Percentiles rank a stretch among this genome's conserved stretches.
phyloP scores from a whole-genome alignment of 2,329 filamentous ascomycete genomes.

The Ophiostoma novo-ulmi region DNA sequence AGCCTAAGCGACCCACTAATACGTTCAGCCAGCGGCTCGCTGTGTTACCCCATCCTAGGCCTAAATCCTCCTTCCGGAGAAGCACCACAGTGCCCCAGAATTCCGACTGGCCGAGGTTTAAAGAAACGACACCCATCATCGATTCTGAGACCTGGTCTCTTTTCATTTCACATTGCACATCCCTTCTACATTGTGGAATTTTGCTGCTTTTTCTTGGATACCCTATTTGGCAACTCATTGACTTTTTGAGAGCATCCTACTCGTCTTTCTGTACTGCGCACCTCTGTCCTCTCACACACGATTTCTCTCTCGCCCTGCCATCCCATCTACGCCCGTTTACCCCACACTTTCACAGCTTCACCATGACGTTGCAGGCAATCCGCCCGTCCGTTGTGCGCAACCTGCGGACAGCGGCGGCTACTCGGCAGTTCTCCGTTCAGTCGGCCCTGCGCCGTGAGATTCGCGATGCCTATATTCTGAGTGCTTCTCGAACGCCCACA shows the following conservation, averaged over 20 bases:
- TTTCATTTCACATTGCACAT: not conserved
- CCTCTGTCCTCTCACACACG: not conserved
- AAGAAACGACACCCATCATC: constrained; percentile 1
- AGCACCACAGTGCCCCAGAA: constrained; percentile 15
- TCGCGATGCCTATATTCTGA: constrained; percentile 89
- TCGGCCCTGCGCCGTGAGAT: constrained; percentile 48
- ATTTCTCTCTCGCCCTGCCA: not conserved
- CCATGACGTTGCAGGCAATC: constrained; percentile 24
- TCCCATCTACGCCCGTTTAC: constrained; percentile 6
- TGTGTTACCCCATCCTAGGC: not conserved
- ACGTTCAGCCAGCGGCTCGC: constrained; percentile 1
- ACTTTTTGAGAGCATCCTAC: not conserved
- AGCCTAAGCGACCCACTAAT: not conserved
- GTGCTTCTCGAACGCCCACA: constrained; percentile 82
- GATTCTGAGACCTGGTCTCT: not conserved
- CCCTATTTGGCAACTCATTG: not conserved
- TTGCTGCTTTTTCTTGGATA: not conserved
- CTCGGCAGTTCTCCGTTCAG: constrained; percentile 45
- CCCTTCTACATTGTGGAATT: not conserved
- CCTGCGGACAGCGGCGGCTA: constrained; percentile 34
- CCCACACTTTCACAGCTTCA: constrained; percentile 18
- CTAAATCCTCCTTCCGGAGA: not conserved
- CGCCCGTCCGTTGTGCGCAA: constrained; percentile 21
- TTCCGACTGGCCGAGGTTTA: constrained; percentile 18
- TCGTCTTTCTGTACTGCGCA: not conserved